Evolutionary conservation across 2,329 filamentous ascomycete species (phyloP).

Genomic region (Arthrobotrys conoides): DNA sequence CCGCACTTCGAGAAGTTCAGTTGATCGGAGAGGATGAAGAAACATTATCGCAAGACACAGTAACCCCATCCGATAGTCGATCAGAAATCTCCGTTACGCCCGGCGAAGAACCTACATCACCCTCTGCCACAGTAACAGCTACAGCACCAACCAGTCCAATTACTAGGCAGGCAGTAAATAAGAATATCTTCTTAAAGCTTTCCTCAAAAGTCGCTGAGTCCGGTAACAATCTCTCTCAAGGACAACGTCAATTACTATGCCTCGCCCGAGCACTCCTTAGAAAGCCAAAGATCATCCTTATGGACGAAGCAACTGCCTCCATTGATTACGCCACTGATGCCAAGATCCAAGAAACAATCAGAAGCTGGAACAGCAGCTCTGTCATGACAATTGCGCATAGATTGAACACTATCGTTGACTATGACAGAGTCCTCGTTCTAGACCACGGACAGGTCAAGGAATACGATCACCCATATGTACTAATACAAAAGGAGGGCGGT

Average conservation of each 20-base stretch:
- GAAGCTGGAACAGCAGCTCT: constrained; percentile 87
- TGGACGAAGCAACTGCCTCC: constrained; percentile 98
- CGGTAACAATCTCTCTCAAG: constrained; percentile 93
- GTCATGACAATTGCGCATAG: constrained; percentile 97
- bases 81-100: constrained; percentile 61
- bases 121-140: constrained; percentile 29
- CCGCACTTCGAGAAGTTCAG: constrained; percentile 87
- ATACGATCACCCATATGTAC: constrained; percentile 88
- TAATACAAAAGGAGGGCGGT: constrained; percentile 80
- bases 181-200: constrained; percentile 93
- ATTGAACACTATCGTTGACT: constrained; percentile 96
- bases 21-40: constrained; percentile 75
- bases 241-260: constrained; percentile 93
- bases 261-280: constrained; percentile 93
- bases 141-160: constrained; percentile 53
- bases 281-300: constrained; percentile 91
- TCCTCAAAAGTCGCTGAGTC: constrained; percentile 88
- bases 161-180: constrained; percentile 77
- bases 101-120: constrained; percentile 62
- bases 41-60: constrained; percentile 63
- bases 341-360: constrained; percentile 96
- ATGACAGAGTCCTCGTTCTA: constrained; percentile 95
- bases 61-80: constrained; percentile 62
- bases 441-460: constrained; percentile 91
- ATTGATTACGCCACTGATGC: constrained; percentile 96